Conservation (phyloP, 371 early-diverging fungal species). For the Mucor circinelloides region DNA sequence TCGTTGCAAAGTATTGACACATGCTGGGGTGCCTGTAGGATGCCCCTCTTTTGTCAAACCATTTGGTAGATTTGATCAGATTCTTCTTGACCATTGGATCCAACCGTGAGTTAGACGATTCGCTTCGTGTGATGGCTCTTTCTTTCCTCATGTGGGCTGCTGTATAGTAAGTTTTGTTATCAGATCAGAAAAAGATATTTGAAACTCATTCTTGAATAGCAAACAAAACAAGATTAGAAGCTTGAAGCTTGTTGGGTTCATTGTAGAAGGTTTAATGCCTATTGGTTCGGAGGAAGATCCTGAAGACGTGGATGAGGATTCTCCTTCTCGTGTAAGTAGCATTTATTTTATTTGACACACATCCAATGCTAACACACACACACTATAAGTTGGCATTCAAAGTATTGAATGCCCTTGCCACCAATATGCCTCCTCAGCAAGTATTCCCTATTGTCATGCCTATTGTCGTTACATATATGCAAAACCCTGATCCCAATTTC, state of each 20-base stretch:
- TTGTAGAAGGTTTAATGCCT: slow-evolving; percentile 80
- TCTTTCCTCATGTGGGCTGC: slow-evolving; percentile 86
- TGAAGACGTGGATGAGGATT: slow-evolving; percentile 85
- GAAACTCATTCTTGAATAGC: slow-evolving; percentile 28
- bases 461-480: slow-evolving; percentile 75
- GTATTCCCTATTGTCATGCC: slow-evolving; percentile 82
- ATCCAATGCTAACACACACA: too few species aligned
- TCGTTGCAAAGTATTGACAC: neutral
- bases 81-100: slow-evolving; percentile 76
- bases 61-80: slow-evolving; percentile 76
- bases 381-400: slow-evolving; percentile 56
- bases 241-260: slow-evolving; percentile 73
- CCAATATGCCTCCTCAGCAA: slow-evolving; percentile 83
- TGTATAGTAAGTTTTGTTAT: slow-evolving; percentile 66
- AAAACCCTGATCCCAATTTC: slow-evolving; percentile 67
- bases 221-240: slow-evolving; percentile 83
- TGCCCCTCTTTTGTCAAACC: slow-evolving; percentile 76
- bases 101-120: slow-evolving; percentile 67
- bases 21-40: slow-evolving; percentile 47
- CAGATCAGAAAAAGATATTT: neutral
- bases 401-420: slow-evolving; percentile 77
- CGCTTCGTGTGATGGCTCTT: slow-evolving; percentile 78
- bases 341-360: too few species aligned
- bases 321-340: slow-evolving; percentile 69
- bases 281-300: slow-evolving; percentile 85